These are phyloP conservation scores for Dinochytrium kinnereticum DNA, from an alignment of 371 early-diverging fungal genomes.

Conservation along the genomic window DNA sequence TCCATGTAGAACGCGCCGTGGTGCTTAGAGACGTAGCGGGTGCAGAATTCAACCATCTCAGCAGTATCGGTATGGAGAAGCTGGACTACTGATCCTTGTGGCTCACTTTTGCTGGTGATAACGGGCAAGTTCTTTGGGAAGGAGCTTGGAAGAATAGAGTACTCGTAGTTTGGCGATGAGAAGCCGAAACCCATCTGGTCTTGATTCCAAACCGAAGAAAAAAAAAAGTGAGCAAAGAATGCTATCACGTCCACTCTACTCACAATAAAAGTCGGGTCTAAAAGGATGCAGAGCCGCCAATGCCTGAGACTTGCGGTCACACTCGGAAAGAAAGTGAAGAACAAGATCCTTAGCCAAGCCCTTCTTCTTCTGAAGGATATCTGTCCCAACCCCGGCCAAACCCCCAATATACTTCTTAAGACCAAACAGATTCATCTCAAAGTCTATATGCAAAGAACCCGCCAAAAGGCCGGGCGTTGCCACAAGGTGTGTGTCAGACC, in stretches of 20 bases:
- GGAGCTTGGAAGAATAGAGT: constrained; percentile 13
- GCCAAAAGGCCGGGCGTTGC: constrained; percentile 20
- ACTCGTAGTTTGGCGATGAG: constrained; percentile 20
- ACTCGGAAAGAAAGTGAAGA: constrained; percentile 10
- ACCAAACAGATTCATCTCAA: constrained; percentile 23
- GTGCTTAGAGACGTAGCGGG: neutral
- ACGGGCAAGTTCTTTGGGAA: neutral
- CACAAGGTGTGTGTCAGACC: neutral
- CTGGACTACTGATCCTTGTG: neutral
- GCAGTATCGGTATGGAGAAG: neutral
- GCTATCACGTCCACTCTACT: neutral
- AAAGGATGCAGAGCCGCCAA: constrained; percentile 27
- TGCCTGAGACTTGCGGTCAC: constrained; percentile 11
- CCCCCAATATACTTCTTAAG: constrained; percentile 8
- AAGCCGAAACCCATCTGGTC: constrained; percentile 26
- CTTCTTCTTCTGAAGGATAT: constrained; percentile 23
- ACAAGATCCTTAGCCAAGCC: constrained; percentile 27
- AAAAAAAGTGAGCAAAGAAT: neutral
- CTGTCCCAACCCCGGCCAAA: constrained; percentile 19
- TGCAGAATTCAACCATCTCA: constrained; percentile 19
- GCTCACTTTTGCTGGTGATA: neutral
- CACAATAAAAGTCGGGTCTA: constrained; percentile 27
- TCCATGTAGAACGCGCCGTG: constrained; percentile 14
- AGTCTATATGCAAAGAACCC: constrained; percentile 13
- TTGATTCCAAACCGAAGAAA: neutral